Conservation (phyloP, 2,329 filamentous ascomycete species). For the Ceratocystiopsis sp. region DNA sequence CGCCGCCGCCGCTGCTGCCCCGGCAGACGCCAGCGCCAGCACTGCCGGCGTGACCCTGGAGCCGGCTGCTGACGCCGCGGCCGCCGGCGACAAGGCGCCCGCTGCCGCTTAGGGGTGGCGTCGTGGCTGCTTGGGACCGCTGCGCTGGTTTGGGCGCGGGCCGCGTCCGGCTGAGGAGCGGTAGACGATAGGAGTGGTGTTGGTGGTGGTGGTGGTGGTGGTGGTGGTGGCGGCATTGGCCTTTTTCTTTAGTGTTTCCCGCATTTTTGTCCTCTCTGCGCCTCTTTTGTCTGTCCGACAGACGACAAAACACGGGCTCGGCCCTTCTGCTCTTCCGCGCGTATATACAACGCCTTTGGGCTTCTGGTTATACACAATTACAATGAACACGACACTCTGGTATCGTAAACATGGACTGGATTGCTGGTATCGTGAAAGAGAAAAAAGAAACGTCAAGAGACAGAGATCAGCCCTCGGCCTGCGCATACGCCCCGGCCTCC, state of each 20-base stretch:
- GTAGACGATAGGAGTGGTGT: too few relatives aligned
- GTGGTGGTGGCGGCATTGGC: too few relatives aligned
- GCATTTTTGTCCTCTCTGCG: neutral
- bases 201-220: too few relatives aligned
- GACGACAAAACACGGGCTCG: too few relatives aligned
- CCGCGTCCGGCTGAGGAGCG: too few relatives aligned
- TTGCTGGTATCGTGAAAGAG: too few relatives aligned
- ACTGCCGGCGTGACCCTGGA: conserved; percentile 20
- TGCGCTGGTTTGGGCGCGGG: too few relatives aligned
- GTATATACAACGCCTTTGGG: too few relatives aligned
- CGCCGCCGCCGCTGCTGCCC: conserved; percentile 13
- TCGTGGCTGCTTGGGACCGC: too few relatives aligned
- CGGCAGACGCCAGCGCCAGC: conserved; percentile 10
- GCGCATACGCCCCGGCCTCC: conserved; percentile 40
- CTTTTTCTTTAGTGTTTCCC: neutral
- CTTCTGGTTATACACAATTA: neutral
- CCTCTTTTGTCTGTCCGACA: neutral
- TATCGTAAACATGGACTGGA: neutral
- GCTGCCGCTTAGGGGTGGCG: conserved; percentile 11
- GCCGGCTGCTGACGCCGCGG: conserved; percentile 18
- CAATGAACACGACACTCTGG: too few relatives aligned
- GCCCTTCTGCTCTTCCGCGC: too few relatives aligned
- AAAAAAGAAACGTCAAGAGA: neutral
- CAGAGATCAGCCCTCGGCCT: conserved; percentile 24
- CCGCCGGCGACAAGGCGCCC: conserved; percentile 17